A percentile compares a stretch with the other conserved stretches of the same genome.
Conservation (phyloP, 768 basidiomycete genomes). For the Cantharellus cinnabarinus region DNA sequence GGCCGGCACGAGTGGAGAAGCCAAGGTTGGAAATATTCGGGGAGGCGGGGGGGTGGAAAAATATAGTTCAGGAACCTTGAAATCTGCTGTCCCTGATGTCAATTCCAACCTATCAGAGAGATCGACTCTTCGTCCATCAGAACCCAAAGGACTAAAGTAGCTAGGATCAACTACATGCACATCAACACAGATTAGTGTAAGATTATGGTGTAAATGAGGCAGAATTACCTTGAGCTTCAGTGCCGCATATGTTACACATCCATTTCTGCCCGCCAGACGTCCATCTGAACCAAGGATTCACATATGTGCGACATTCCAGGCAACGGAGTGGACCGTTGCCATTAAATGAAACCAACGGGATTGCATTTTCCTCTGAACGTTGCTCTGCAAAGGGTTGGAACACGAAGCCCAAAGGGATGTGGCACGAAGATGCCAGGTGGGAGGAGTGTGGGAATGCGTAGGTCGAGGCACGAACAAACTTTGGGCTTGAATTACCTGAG, state of each 20-base stretch:
- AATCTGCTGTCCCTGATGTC: conserved; percentile 80
- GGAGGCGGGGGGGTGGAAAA: conserved; percentile 53
- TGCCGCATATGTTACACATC: conserved; percentile 79
- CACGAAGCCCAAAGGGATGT: conserved; percentile 64
- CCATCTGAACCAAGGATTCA: conserved; percentile 90
- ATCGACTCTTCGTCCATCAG: conserved; percentile 57
- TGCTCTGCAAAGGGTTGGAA: conserved; percentile 81
- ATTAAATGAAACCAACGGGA: conserved; percentile 60
- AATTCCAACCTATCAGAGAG: conserved; percentile 69
- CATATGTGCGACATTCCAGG: conserved; percentile 63
- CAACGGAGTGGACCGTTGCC: conserved; percentile 66
- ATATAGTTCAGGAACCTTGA: conserved; percentile 62
- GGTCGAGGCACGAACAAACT: conserved; percentile 73
- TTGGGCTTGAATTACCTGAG: conserved; percentile 75
- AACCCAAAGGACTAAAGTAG: conserved; percentile 72
- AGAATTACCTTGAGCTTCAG: conserved; percentile 66
- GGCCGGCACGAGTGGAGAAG: background rate
- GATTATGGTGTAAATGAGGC: background rate
- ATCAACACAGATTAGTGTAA: background rate
- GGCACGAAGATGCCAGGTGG: conserved; percentile 59
- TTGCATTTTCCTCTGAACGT: conserved; percentile 54
- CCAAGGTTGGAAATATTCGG: conserved; percentile 28
- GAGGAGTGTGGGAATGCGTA: conserved; percentile 73
- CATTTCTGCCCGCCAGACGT: conserved; percentile 63
- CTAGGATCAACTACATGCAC: conserved; percentile 39